Conservation (phyloP, 345 rosid species). For the Eucalyptus dawsonii region DNA sequence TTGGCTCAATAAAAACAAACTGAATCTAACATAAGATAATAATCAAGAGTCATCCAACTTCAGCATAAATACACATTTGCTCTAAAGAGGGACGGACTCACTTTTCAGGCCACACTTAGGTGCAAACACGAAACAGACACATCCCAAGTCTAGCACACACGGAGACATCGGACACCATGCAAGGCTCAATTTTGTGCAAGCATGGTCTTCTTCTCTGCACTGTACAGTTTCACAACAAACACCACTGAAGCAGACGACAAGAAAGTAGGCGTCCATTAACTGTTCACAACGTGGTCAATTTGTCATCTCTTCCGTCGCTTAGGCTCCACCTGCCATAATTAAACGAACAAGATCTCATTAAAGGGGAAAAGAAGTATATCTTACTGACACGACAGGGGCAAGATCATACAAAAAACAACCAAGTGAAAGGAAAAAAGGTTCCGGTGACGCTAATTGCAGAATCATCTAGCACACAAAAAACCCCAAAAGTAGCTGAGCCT, state of each 20-base stretch:
- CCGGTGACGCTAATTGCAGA: neutral
- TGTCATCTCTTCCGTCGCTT: neutral
- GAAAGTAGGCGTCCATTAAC: neutral
- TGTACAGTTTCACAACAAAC: neutral
- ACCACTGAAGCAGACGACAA: neutral
- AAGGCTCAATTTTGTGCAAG: neutral
- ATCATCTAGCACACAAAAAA: neutral
- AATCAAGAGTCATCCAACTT: neutral
- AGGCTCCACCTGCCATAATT: neutral
- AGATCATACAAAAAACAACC: neutral
- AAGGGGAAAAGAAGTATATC: neutral
- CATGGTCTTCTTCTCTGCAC: neutral
- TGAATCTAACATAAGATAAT: neutral
- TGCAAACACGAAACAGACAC: neutral
- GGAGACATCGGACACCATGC: neutral
- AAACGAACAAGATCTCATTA: neutral
- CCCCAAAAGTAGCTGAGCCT: neutral
- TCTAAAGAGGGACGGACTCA: neutral
- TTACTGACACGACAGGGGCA: neutral
- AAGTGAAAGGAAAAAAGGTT: neutral
- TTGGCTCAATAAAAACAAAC: neutral
- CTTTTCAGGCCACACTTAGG: neutral
- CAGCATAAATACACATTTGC: neutral
- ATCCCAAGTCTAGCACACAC: neutral
- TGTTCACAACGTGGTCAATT: neutral